Base-by-base conservation (phyloP, 495 filamentous ascomycete species). In the Tetracladium marchalianum region DNA sequence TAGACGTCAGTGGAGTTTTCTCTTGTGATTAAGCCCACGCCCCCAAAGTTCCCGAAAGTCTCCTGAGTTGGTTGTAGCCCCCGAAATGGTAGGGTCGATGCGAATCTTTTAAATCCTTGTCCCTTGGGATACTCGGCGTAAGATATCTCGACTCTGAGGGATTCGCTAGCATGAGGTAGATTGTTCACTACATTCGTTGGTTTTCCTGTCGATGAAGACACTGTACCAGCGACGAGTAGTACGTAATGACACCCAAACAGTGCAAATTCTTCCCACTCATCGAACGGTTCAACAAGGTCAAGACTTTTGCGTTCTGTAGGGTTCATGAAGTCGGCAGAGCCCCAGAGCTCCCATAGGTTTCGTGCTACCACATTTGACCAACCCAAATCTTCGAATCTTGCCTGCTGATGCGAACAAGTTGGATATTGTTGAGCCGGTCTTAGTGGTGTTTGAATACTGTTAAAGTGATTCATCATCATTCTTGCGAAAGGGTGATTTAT, bases 211-310 rank as follows among this genome's bases (percentile, higher is more conserved):
- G n/a, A 11, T 4, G 11, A 36, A 42, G 31, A 32, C 38, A 10
- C 18, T 11, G 35, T 56, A 24, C 50, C 19, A 6, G 87, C 88
- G 33, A 82, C 65, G 7, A 95, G 69, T 24, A 96, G 64, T 52
- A 90, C 90, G 64, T 95, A 94, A 65, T 95, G 90, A 41, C 78
- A 76, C 5, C 72, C 81, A 61, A 92, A 96, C 4, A 95, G 66
- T 11, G 84, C 85, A 59, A 95, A 87, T 51, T 96, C 90, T 63
- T 96, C 90, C 87, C 87, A 95, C 65, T 96, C 89, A 62, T 96
- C 90, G 60, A 96, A 95, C 15, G 81, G 79, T 59, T 95, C 90
- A 24, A 84, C 60, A 0, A 57, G 56, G 47, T 94, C 82, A 17
- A 95, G 62, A 18, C 57, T 54, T 12, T 52, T 61, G 44, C 82